Percentiles rank a stretch among this genome's conserved stretches.
phyloP scores from a whole-genome alignment of 148 eudicot species.

The Rhododendron kiyosumense region DNA sequence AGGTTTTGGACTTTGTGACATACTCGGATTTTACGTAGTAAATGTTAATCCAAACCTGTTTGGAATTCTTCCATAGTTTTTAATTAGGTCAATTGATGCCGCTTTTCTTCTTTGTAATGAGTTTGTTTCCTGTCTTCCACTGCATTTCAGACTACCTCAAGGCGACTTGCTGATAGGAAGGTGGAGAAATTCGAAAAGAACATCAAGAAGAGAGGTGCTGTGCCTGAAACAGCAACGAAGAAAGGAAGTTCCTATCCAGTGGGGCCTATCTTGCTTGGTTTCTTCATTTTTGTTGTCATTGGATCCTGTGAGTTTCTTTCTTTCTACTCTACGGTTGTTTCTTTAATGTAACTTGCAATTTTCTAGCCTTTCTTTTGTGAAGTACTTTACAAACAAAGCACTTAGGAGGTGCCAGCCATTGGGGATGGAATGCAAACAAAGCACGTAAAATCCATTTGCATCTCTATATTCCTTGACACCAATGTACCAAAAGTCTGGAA shows the following conservation, averaged over 20 bases:
- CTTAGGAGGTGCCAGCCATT: background rate
- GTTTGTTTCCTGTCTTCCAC: background rate
- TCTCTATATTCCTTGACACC: background rate
- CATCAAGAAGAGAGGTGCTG: constrained; percentile 48
- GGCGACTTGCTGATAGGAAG: constrained; percentile 55
- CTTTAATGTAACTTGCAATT: background rate
- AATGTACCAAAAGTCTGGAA: background rate
- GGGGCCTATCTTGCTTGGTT: constrained; percentile 54
- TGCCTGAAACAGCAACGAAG: constrained; percentile 40
- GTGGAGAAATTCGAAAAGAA: constrained; percentile 58
- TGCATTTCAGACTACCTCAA: constrained; percentile 52
- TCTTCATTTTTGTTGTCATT: constrained; percentile 61
- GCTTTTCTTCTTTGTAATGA: background rate
- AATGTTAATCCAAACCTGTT: background rate
- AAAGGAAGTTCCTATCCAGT: constrained; percentile 52
- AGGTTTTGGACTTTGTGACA: background rate
- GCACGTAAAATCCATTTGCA: background rate
- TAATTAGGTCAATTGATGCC: background rate
- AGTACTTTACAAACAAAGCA: background rate
- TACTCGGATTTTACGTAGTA: too few relatives aligned
- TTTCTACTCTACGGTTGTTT: background rate
- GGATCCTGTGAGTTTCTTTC: constrained; percentile 50
- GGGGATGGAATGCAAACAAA: background rate
- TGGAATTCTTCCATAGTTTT: background rate
- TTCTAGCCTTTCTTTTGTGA: background rate